These are phyloP conservation scores for Hypoxylon sp. DNA, from an alignment of 2,329 filamentous ascomycete genomes.

Conservation along the genomic window DNA sequence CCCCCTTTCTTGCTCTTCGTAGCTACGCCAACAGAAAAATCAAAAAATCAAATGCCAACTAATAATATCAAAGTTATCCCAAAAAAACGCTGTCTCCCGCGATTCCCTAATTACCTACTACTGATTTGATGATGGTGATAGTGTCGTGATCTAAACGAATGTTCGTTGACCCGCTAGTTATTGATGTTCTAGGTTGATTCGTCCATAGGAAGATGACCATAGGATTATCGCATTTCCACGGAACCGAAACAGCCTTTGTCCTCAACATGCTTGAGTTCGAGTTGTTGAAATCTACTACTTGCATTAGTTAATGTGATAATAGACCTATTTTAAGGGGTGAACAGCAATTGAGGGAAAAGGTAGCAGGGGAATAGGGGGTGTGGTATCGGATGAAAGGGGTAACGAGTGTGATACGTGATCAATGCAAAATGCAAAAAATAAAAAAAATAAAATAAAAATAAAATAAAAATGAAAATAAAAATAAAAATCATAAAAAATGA, in stretches of 20 bases:
- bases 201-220: constrained; percentile 3
- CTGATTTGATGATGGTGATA: constrained; percentile 6
- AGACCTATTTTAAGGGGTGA: no score
- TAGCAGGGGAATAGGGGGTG: neutral
- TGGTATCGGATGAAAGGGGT: neutral
- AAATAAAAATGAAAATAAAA: neutral
- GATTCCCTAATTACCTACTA: constrained; percentile 19
- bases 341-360: neutral
- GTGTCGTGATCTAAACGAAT: constrained; percentile 3
- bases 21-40: no score
- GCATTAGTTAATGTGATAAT: no score
- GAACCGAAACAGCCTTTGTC: constrained; percentile 84
- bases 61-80: no score
- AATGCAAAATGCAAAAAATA: neutral
- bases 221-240: constrained; percentile 82
- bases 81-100: no score
- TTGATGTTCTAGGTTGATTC: constrained; percentile 4
- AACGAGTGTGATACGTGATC: neutral
- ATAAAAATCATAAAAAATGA: neutral
- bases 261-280: constrained; percentile 88
- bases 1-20: constrained; percentile 5
- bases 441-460: neutral
- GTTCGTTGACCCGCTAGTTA: constrained; percentile 8
- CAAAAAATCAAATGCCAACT: constrained; percentile 19
- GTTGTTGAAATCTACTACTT: constrained; percentile 89